A percentile compares a stretch with the other conserved stretches of the same genome.
Conservation (phyloP, 148 eudicot species). For the Limonium bicolor region DNA sequence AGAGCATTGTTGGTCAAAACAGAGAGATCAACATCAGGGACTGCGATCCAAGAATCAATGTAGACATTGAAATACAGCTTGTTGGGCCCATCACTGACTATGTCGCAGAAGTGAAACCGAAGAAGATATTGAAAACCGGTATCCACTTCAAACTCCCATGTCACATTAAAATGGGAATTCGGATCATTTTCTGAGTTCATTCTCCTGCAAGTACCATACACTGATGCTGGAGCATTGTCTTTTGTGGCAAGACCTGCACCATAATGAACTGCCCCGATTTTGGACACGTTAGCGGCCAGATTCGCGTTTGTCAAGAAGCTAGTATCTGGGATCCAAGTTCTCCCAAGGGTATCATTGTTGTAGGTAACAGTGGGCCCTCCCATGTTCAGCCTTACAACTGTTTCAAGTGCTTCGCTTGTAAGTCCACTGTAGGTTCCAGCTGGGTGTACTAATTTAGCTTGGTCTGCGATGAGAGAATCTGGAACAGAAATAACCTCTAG, state of each 20-base stretch:
- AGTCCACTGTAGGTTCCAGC: slow-evolving; percentile 10
- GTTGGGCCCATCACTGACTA: slow-evolving; percentile 1
- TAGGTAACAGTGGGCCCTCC: slow-evolving; percentile 14
- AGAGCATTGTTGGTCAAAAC: slow-evolving; percentile 4
- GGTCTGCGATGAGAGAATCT: slow-evolving; percentile 19
- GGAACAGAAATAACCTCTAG: slow-evolving; percentile 26
- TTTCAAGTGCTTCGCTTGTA: slow-evolving; percentile 13
- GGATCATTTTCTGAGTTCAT: slow-evolving; percentile 14
- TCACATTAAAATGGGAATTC: slow-evolving; percentile 13
- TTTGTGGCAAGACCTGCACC: slow-evolving; percentile 5
- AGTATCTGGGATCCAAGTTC: slow-evolving; percentile 20
- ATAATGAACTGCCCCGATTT: slow-evolving; percentile 7
- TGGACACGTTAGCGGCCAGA: slow-evolving; percentile 12
- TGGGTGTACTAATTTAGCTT: slow-evolving; percentile 11
- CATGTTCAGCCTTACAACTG: slow-evolving; percentile 22
- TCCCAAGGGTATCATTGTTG: slow-evolving; percentile 18
- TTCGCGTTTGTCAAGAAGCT: slow-evolving; percentile 5
- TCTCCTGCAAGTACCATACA: slow-evolving; percentile 16
- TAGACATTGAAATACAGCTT: slow-evolving; percentile 5
- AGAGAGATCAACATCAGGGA: slow-evolving; percentile 3
- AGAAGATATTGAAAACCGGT: slow-evolving; percentile 17
- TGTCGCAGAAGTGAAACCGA: slow-evolving; percentile 15
- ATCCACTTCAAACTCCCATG: slow-evolving; percentile 21
- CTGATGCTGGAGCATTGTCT: slow-evolving; percentile 17
- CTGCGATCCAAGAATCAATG: slow-evolving; percentile 6